These are phyloP conservation scores for Juncus effusus DNA, from an alignment of 176 grass and related monocot species.

Conservation along the genomic window DNA sequence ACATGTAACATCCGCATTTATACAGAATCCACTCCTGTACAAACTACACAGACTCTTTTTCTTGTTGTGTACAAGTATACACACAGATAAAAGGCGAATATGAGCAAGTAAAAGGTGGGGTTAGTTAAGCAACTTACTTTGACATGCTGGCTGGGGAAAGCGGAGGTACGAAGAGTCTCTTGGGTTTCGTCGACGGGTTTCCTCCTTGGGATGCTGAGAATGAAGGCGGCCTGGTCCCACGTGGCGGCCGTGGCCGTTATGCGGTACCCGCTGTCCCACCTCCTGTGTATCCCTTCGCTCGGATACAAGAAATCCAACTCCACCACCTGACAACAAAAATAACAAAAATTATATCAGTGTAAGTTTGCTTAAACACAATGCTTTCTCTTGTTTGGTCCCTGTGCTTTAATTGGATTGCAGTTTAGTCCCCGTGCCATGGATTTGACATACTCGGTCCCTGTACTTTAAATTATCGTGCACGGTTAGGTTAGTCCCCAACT, in stretches of 20 bases:
- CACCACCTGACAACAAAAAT: conserved; percentile 56
- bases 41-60: neutral
- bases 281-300: conserved; percentile 84
- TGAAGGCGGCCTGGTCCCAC: conserved; percentile 74
- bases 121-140: conserved; percentile 46
- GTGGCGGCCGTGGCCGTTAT: conserved; percentile 86
- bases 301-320: conserved; percentile 98
- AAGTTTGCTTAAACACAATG: neutral
- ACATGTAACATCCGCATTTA: too few species aligned
- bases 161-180: conserved; percentile 93
- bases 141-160: conserved; percentile 91
- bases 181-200: conserved; percentile 94
- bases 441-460: too few species aligned
- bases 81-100: neutral
- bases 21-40: too few species aligned
- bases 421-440: too few species aligned
- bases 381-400: neutral
- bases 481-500: too few species aligned
- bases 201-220: conserved; percentile 76
- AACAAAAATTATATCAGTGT: conserved; percentile 12
- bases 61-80: neutral
- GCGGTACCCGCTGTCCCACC: conserved; percentile 79
- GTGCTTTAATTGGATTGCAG: too few species aligned
- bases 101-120: too few species aligned
- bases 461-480: too few species aligned